phyloP scores from a whole-genome alignment of 495 filamentous ascomycete genomes.

The Cetradonia linearis region DNA sequence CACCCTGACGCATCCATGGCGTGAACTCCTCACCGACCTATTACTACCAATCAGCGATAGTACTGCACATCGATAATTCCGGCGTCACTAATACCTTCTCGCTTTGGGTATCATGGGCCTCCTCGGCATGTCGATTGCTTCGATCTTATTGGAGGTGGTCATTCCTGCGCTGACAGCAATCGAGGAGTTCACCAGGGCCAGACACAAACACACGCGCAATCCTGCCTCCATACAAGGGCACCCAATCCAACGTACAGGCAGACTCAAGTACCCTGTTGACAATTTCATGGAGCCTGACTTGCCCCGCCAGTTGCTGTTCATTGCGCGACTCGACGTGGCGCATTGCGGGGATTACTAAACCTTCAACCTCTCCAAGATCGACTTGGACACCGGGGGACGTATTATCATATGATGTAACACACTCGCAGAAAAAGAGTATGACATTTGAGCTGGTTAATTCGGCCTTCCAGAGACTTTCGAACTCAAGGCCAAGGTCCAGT shows the following conservation, averaged over 20 bases:
- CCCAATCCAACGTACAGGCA: constrained; percentile 13
- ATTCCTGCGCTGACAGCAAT: constrained; percentile 15
- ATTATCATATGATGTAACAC: constrained; percentile 9
- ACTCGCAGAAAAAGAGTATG: constrained; percentile 13
- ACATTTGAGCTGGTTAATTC: constrained; percentile 16
- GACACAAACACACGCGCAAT: constrained; percentile 13
- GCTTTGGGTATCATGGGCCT: constrained; percentile 16
- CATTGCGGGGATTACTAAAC: constrained; percentile 16
- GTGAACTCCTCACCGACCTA: constrained; percentile 13
- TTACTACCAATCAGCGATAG: constrained; percentile 15
- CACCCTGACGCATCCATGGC: constrained; percentile 12
- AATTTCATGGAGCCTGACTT: constrained; percentile 16
- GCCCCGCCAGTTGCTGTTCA: constrained; percentile 13
- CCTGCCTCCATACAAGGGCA: constrained; percentile 13
- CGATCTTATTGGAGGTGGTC: constrained; percentile 10
- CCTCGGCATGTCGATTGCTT: constrained; percentile 13
- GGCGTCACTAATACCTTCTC: constrained; percentile 13
- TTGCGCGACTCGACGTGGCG: constrained; percentile 7
- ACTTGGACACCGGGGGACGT: constrained; percentile 10
- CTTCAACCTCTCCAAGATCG: constrained; percentile 14
- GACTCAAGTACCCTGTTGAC: constrained; percentile 15
- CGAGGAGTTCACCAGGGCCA: constrained; percentile 11
- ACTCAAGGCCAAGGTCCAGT: constrained; percentile 15
- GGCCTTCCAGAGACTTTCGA: constrained; percentile 16
- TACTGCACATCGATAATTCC: constrained; percentile 15